Evolutionary conservation across 2,329 filamentous ascomycete genomes (phyloP).

Genomic region (Rhytidhysteron rufulum): DNA sequence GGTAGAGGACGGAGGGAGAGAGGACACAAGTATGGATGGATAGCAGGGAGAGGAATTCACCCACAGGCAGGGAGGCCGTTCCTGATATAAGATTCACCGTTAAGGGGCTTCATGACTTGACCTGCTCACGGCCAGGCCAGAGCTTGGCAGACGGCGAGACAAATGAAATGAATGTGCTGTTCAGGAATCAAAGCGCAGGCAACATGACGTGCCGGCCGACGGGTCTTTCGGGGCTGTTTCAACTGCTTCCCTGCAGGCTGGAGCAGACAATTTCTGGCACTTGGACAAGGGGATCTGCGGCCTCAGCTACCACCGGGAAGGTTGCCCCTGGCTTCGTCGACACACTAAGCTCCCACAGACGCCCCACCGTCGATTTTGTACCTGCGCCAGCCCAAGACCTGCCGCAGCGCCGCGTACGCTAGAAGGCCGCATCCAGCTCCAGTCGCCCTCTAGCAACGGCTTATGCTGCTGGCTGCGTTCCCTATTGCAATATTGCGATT

Average conservation of each 20-base stretch:
- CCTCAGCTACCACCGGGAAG: constrained; percentile 10
- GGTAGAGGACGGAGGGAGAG: constrained; percentile 22
- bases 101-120: constrained; percentile 28
- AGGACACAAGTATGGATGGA: constrained; percentile 14
- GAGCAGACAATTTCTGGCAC: constrained; percentile 8
- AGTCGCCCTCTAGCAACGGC: constrained; percentile 2
- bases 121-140: too few relatives aligned
- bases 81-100: constrained; percentile 28
- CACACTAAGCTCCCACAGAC: constrained; percentile 18
- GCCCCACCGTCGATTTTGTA: constrained; percentile 11
- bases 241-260: constrained; percentile 27
- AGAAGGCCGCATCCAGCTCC: constrained; percentile 1
- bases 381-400: constrained; percentile 6
- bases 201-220: constrained; percentile 39
- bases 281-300: constrained; percentile 14
- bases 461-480: not conserved
- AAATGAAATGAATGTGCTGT: constrained; percentile 37
- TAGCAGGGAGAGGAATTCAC: constrained; percentile 15
- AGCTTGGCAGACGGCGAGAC: constrained; percentile 36
- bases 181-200: constrained; percentile 27
- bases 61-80: constrained; percentile 20
- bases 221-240: constrained; percentile 36
- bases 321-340: constrained; percentile 5
- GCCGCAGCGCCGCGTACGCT: constrained; percentile 6
- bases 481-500: not conserved